Conservation (phyloP, 495 filamentous ascomycete species). For the Aspergillus baeticus region DNA sequence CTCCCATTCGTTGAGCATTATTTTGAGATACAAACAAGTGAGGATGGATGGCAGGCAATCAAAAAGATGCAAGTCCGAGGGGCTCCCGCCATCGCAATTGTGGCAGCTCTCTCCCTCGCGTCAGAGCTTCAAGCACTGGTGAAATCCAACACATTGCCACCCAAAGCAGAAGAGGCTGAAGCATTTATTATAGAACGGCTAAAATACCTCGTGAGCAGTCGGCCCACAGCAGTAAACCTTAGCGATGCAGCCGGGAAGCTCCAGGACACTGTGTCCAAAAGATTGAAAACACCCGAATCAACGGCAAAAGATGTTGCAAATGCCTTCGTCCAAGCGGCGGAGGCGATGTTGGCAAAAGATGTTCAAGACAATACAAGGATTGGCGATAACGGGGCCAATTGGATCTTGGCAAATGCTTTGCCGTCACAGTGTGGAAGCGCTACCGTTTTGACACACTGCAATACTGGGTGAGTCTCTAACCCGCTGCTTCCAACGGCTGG, state of each 20-base stretch:
- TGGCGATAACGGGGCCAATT: slow-evolving; percentile 77
- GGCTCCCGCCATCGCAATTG: slow-evolving; percentile 95
- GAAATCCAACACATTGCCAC: slow-evolving; percentile 22
- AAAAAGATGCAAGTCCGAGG: slow-evolving; percentile 91
- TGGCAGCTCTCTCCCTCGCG: slow-evolving; percentile 83
- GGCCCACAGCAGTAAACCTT: slow-evolving; percentile 93
- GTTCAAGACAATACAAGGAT: slow-evolving; percentile 82
- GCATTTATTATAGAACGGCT: slow-evolving; percentile 70
- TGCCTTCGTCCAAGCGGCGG: slow-evolving; percentile 74
- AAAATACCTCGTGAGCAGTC: slow-evolving; percentile 78
- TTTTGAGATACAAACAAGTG: slow-evolving; percentile 65
- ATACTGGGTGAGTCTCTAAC: slow-evolving; percentile 68
- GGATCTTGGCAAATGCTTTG: slow-evolving; percentile 60
- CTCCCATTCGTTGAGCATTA: slow-evolving; percentile 86
- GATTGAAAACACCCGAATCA: slow-evolving; percentile 27
- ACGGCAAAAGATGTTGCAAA: slow-evolving; percentile 51
- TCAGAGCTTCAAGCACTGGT: slow-evolving; percentile 46
- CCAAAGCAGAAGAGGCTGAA: slow-evolving; percentile 56
- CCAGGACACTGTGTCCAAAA: slow-evolving; percentile 51
- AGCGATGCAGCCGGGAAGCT: slow-evolving; percentile 84
- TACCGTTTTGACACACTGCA: slow-evolving; percentile 93
- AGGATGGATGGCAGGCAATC: slow-evolving; percentile 91
- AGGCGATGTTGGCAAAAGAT: slow-evolving; percentile 86
- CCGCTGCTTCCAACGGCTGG: background rate
- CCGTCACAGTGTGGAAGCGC: slow-evolving; percentile 36